A percentile compares a stretch with the other conserved stretches of the same genome.
Conservation (phyloP, 2,329 filamentous ascomycete species). For the Phialocephala subalpina region DNA sequence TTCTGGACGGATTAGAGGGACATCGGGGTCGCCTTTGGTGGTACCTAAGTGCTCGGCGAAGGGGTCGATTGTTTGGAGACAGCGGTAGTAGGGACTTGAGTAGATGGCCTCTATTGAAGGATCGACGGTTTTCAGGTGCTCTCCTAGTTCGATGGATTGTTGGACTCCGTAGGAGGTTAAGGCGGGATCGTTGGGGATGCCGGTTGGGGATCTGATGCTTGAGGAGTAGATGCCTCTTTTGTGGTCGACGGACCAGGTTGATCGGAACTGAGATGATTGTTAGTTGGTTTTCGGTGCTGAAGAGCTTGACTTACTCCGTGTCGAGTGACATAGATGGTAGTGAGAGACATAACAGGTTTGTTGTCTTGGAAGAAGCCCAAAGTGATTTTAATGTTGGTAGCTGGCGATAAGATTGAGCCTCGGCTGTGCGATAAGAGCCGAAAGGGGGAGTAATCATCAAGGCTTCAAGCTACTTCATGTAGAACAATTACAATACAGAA, state of each 20-base stretch:
- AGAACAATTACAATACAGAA: too few species aligned
- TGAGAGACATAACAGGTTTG: conserved; percentile 50
- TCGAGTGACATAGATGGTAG: conserved; percentile 77
- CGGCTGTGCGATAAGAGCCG: conserved; percentile 5
- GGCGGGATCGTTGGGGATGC: conserved; percentile 86
- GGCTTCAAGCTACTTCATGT: too few species aligned
- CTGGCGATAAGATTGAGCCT: conserved; percentile 10
- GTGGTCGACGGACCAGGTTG: conserved; percentile 87
- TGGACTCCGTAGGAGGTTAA: conserved; percentile 86
- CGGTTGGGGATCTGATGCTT: conserved; percentile 80
- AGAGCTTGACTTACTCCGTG: conserved; percentile 69
- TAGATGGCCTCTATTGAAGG: conserved; percentile 81
- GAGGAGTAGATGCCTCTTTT: conserved; percentile 80
- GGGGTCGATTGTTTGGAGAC: conserved; percentile 82
- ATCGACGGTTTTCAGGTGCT: conserved; percentile 65
- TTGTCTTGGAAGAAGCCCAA: conserved; percentile 19
- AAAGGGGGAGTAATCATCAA: conserved; percentile 3
- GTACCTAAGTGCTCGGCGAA: conserved; percentile 60
- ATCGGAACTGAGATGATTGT: conserved; percentile 73
- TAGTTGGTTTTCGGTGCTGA: conserved; percentile 13
- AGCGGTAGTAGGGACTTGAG: conserved; percentile 86
- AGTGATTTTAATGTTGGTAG: conserved; percentile 6
- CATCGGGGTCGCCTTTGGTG: conserved; percentile 25
- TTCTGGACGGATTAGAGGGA: conserved; percentile 60
- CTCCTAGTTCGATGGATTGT: conserved; percentile 81